phyloP scores from a whole-genome alignment of 352 stramenopile species.

The Aphanomyces cochlioides region DNA sequence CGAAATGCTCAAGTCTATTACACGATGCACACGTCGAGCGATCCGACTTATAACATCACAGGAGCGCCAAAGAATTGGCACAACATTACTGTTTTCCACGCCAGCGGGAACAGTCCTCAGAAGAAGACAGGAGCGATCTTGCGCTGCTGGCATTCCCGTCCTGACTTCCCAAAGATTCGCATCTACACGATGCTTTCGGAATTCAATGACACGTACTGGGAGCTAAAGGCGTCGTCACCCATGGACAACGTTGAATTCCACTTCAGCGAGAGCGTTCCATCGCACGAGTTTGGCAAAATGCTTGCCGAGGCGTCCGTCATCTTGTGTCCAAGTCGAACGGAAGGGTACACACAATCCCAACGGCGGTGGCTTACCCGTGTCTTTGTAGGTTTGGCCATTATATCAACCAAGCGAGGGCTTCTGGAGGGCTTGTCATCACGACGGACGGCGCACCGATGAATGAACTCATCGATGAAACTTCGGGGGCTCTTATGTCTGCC shows the following conservation, averaged over 20 bases:
- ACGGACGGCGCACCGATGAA: conserved; percentile 82
- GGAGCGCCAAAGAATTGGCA: background rate
- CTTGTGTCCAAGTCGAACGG: conserved; percentile 18
- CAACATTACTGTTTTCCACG: conserved; percentile 1
- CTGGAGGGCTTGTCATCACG: conserved; percentile 66
- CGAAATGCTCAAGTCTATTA: background rate
- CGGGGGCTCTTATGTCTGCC: conserved; percentile 56
- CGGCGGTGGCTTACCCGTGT: background rate
- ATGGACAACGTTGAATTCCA: background rate
- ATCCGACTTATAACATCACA: background rate
- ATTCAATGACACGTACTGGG: conserved; percentile 34
- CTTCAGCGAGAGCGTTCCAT: background rate
- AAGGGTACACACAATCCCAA: background rate
- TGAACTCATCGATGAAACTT: conserved; percentile 72
- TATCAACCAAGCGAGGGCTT: conserved; percentile 81
- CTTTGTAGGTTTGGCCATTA: conserved; percentile 62
- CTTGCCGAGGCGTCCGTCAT: background rate
- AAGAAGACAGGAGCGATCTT: too few species aligned
- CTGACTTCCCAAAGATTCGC: conserved; percentile 39
- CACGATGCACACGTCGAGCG: conserved; percentile 5
- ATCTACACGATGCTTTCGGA: conserved; percentile 40
- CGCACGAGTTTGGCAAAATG: background rate
- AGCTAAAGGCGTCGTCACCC: conserved; percentile 20
- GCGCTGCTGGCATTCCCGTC: background rate
- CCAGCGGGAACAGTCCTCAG: conserved; percentile 15